phyloP scores from a whole-genome alignment of 345 rosid genomes.

The Syzygium grande region DNA sequence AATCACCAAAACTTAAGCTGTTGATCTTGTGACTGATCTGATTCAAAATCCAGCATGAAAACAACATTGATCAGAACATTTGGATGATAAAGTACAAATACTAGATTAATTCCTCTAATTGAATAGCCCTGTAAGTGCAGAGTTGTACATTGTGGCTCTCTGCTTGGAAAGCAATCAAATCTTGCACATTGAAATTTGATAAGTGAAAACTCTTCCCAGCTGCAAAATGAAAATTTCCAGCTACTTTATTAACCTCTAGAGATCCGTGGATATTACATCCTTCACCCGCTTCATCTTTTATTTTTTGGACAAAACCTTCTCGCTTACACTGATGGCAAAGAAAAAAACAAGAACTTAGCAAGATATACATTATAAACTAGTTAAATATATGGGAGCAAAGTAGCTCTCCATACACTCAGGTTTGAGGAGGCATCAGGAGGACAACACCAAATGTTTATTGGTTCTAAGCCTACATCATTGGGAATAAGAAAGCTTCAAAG shows the following conservation, averaged over 20 bases:
- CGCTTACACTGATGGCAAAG: constrained; percentile 54
- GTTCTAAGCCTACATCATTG: neutral
- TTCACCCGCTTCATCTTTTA: constrained; percentile 86
- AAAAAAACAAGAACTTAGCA: neutral
- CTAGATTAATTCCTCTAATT: neutral
- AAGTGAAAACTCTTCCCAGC: constrained; percentile 82
- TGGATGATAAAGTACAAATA: neutral
- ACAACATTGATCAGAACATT: neutral
- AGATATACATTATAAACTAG: neutral
- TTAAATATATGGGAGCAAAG: neutral
- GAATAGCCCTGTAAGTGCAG: neutral
- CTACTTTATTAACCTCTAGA: constrained; percentile 86
- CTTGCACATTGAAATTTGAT: constrained; percentile 55
- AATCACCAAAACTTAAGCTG: constrained; percentile 65
- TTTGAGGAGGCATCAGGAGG: neutral
- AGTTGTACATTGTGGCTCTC: constrained; percentile 70
- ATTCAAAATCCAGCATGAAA: neutral
- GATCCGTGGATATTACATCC: constrained; percentile 81
- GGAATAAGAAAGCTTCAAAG: neutral
- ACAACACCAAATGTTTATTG: neutral
- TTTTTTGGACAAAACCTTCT: constrained; percentile 77
- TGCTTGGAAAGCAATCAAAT: constrained; percentile 55
- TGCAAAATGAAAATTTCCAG: constrained; percentile 83
- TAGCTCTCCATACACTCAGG: neutral
- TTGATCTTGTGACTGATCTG: constrained; percentile 84